Percentiles rank a stretch among this genome's conserved stretches.
Evolutionary conservation across 2,329 filamentous ascomycete species (phyloP).

Genomic region (Dothiorella sarmentorum): DNA sequence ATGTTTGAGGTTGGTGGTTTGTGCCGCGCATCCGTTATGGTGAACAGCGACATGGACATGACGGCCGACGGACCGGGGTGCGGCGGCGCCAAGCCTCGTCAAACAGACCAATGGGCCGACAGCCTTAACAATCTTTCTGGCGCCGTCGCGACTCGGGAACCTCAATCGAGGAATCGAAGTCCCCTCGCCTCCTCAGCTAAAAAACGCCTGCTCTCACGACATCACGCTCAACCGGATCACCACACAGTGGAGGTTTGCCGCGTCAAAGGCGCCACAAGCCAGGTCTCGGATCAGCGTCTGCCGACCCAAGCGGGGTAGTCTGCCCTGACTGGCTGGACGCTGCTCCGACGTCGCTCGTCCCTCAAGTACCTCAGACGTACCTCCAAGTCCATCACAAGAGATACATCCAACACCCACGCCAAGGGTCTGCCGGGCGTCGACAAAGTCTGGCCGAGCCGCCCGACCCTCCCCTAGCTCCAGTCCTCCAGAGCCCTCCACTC

Average conservation of each 20-base stretch:
- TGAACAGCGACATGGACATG: constrained; percentile 8
- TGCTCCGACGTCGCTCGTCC: constrained; percentile 2
- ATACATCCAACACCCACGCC: background rate
- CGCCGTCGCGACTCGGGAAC: too few species aligned
- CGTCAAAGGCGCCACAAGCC: constrained; percentile 1
- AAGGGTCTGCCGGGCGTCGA: background rate
- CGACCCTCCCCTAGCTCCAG: background rate
- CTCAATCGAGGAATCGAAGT: too few species aligned
- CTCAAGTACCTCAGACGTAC: constrained; percentile 1
- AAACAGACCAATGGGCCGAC: background rate
- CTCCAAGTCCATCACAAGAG: background rate
- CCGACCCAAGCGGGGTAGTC: background rate
- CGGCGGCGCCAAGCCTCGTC: background rate
- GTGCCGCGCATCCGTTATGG: background rate
- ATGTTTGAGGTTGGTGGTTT: background rate
- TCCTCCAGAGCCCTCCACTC: background rate
- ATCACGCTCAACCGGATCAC: background rate
- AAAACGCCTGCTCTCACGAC: background rate
- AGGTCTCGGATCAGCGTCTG: background rate
- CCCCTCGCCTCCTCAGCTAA: background rate
- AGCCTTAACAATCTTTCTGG: background rate
- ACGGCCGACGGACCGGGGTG: background rate
- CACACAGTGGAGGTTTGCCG: background rate
- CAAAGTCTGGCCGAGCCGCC: constrained; percentile 7
- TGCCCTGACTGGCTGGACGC: background rate